Conservation (phyloP, 441 rosid genomes). For the Pelargonium cotyledonis region DNA sequence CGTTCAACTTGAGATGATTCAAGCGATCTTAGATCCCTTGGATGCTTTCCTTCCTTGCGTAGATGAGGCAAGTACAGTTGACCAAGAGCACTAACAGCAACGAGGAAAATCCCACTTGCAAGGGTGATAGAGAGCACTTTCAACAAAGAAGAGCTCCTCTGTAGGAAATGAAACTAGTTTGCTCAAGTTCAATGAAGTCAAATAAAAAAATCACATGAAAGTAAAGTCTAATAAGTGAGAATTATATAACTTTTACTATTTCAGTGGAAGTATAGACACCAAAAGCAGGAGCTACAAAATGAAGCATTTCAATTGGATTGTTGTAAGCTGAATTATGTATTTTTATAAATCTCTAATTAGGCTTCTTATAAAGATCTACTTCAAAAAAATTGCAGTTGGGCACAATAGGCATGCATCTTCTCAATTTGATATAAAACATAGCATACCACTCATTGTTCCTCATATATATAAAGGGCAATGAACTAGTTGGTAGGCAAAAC, state of each 20-base stretch:
- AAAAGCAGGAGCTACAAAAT: no score
- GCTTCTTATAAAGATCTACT: no score
- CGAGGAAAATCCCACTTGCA: conserved; percentile 62
- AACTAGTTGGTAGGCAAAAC: no score
- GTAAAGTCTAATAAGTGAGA: neutral
- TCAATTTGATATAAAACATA: no score
- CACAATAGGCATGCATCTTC: no score
- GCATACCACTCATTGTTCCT: no score
- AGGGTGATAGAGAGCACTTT: conserved; percentile 44
- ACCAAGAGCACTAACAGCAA: conserved; percentile 37
- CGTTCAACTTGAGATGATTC: conserved; percentile 35
- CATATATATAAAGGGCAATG: no score
- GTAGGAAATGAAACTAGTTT: conserved; percentile 28
- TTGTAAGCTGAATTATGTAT: no score
- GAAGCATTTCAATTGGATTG: no score
- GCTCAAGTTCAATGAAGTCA: conserved; percentile 9
- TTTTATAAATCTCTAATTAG: no score
- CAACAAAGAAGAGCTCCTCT: conserved; percentile 52
- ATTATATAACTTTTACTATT: neutral
- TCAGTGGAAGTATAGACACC: no score
- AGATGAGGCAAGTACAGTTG: conserved; percentile 40
- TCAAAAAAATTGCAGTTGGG: no score
- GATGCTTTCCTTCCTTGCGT: conserved; percentile 30
- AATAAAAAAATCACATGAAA: conserved; percentile 5
- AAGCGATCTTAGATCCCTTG: conserved; percentile 26